Evolutionary conservation across 2,329 filamentous ascomycete species (phyloP), one percentile per base, ranked within the genome.

Genomic region (Alternaria hordeiaustralica): DNA sequence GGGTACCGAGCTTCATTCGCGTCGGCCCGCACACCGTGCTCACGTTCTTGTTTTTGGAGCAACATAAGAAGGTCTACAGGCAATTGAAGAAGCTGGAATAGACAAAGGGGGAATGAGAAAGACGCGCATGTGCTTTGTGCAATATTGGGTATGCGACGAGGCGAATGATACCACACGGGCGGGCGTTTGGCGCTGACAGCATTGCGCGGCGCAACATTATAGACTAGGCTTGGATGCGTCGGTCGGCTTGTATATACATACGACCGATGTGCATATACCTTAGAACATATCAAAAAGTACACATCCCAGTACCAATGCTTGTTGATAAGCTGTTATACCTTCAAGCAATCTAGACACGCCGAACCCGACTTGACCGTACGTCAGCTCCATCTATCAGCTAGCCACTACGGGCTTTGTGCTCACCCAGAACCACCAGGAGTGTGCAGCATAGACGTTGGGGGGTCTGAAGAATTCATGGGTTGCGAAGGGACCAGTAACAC

Each of bases 41-140:
- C 72, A 97, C 93, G 36, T 94, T 97, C 79, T 78, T 97, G 74
- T 94, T 96, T 79, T 79, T 97, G 75, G 93, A 97, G 79, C 89
- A 93, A 78, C 93, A 97, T 80, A 93, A 94, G 83, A 92, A 90
- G 80, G 79, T 89, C 25, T 96, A 93, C 81, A 86, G 84, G 46
- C 60, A 75, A 53, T 50, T 75, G n/a, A 74, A 77, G 15, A 51
- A 36, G 23, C 13, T 63, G 9, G 61, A 63, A 3, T 63, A 54
- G 47, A 43, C 4, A n/a, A 36, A n/a, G 7, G 12, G 33, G 25
- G 21, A 6, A 44, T 5, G 18, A 10, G 1, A 12, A 10, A 30
- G 18, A 46, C 11, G 7, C 18, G 54, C 47, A 30, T 49, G 12
- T 49, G 28, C 51, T 55, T 49, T 15, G 41, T 55, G 21, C 21